Evolutionary conservation across 805 yeast species (phyloP), one percentile per base, ranked within the genome.

Genomic region (Candida hungchunana): DNA sequence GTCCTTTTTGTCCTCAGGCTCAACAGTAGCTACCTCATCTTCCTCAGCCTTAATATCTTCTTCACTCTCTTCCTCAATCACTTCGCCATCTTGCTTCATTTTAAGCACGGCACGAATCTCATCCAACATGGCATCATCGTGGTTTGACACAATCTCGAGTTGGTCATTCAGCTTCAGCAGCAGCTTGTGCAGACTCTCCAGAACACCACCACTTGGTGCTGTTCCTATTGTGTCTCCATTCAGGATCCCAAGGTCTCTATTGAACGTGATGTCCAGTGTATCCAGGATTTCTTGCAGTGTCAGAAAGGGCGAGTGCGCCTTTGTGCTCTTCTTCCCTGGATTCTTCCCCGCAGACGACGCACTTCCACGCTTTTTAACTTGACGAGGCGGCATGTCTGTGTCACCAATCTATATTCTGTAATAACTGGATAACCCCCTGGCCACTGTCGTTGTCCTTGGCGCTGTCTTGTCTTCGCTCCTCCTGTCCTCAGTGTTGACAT

Each of bases 141-240:
- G 54, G 36, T 51, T 54, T 14, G 53, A 40, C 14, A 48, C 50
- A 34, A 50, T 53, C 35, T 62, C 62, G 37, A 66, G 39, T 33
- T 58, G 62, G 14, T 48, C 56, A 48, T 63, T 64, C 40, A 76
- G 51, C 37, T 74, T 73, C 12, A 61, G 53, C 26, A 77, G 53
- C 5, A 67, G 58, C 37, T 66, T 66, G 34, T 46, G 33, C 36
- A 54, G 26, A 3, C 35, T 29, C 15, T 53, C 58, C 12, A 54
- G 29, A 1, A 28, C 26, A 1, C 34, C 6, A 15, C 63, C 32
- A 3, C 40, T 37, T 1, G 71, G 72, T 15, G 64, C 58, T 6
- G 73, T 66, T 2, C 70, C 60, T 0, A 74, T 63, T 6, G 67
- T 50, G 14, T 75, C 79, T 1, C 89, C 89, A 45, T 71, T 78